Evolutionary conservation across 495 filamentous ascomycete genomes (phyloP), one percentile per base, ranked within the genome.

Genomic region (Oidiodendron maius): DNA sequence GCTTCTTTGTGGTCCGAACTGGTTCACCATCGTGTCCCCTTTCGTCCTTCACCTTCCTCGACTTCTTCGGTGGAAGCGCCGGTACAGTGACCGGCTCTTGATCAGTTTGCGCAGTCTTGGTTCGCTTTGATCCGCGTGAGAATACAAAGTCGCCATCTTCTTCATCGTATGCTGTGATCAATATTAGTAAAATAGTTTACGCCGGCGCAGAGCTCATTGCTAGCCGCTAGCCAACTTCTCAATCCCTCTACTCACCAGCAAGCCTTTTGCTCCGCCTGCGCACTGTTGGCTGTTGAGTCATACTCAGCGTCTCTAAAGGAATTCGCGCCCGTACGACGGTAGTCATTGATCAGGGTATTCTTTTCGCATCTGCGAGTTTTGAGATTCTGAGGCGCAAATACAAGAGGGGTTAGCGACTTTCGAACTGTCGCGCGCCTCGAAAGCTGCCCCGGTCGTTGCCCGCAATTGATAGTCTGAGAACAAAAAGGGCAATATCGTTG

Each of bases 101-200:
- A 45, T 65, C 64, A 9, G 53, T 56, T 21, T 36, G 36, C 22
- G 58, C 47, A 17, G 71, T 78, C 57, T 75, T 76, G 20, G 61
- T 61, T 54, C 72, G 59, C 54, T 79, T 79, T 2, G 75, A 67
- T 30, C 65, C 72, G 36, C 79, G 78, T 50, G 74, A 73, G 56
- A 83, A 84, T 34, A 74, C 61, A 61, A 83, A 83, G 39, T 78
- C 80, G 47, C 80, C 78, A 70, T 81, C 80, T 48, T 80, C 70
- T 61, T 84, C 78, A 59, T 84, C 78, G 57, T 83, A 84, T 52
- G 71, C 74, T 61, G 61, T 55, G 10, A 16, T 36, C 13, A 26
- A 10, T 24, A 48, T 62, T 54, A 63, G 55, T 46, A 48, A 39
- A 10, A 12, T n/a, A n/a, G n/a, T 20, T 30, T 16, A 28, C 13